Evolutionary conservation across 139 green algal species (phyloP).

Genomic region (Chlamydomonas incerta): DNA sequence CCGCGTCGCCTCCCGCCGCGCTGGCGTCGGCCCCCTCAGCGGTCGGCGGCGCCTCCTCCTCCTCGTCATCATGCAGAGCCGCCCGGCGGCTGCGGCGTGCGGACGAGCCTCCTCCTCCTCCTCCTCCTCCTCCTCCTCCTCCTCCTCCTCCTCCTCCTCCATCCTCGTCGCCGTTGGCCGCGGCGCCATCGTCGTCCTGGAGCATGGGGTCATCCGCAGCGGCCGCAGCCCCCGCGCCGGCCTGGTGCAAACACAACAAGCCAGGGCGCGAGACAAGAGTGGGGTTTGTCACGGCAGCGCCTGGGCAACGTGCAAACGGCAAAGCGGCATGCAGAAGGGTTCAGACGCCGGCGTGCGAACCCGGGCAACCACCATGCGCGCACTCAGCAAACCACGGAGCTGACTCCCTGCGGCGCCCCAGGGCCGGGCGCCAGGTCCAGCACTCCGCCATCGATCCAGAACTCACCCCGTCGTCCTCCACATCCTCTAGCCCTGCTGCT

Average conservation of each 20-base stretch:
- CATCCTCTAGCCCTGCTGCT: constrained; percentile 1
- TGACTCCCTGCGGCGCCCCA: too few relatives aligned
- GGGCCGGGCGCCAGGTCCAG: too few relatives aligned
- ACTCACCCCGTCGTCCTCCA: constrained; percentile 10
- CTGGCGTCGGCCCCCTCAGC: not conserved
- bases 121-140: not conserved
- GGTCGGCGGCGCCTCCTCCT: not conserved
- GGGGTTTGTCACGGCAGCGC: too few relatives aligned
- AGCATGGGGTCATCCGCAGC: not conserved
- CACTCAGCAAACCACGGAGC: too few relatives aligned
- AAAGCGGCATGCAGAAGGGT: too few relatives aligned
- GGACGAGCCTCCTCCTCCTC: too few relatives aligned
- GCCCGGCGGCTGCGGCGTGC: not conserved
- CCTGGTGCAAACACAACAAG: too few relatives aligned
- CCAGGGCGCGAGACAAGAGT: not conserved
- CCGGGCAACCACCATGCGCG: too few relatives aligned
- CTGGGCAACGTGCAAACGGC: too few relatives aligned
- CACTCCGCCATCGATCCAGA: too few relatives aligned
- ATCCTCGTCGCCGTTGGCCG: not conserved
- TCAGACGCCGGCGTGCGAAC: too few relatives aligned
- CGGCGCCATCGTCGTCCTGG: constrained; percentile 1
- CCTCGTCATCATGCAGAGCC: constrained; percentile 5
- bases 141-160: not conserved
- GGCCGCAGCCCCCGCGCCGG: too few relatives aligned
- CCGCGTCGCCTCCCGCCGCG: not conserved